These are phyloP conservation scores for Podila epicladia DNA, from an alignment of 192 early-diverging fungal species.

Conservation along the genomic window DNA sequence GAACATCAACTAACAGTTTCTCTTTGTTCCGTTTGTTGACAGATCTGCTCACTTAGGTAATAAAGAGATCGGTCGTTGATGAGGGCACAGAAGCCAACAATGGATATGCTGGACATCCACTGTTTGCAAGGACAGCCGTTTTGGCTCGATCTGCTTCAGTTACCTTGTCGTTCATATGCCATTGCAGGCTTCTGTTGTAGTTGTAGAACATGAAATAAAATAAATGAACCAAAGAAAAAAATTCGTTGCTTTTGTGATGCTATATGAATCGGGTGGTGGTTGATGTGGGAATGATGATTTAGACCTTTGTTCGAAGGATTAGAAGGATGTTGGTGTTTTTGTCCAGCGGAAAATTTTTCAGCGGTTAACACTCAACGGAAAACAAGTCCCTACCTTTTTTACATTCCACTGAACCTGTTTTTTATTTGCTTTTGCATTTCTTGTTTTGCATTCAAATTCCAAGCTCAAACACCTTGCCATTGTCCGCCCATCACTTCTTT, in stretches of 20 bases:
- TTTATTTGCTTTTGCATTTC: slow-evolving; percentile 1
- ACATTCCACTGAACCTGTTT: neutral
- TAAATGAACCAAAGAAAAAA: neutral
- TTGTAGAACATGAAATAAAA: neutral
- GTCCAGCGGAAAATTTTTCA: neutral
- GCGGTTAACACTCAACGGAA: too few species aligned
- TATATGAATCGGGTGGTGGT: neutral
- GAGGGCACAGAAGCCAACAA: too few species aligned
- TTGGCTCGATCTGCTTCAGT: too few species aligned
- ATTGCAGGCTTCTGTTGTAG: too few species aligned
- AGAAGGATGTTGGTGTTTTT: neutral
- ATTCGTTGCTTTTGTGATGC: neutral
- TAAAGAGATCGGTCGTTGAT: neutral
- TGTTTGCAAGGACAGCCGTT: too few species aligned
- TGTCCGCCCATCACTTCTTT: neutral
- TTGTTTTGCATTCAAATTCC: neutral
- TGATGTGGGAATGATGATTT: neutral
- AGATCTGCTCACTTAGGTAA: neutral
- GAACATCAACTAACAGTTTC: slow-evolving; percentile 1
- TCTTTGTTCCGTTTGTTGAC: neutral
- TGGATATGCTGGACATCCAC: too few species aligned
- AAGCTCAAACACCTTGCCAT: neutral
- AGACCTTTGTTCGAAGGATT: neutral
- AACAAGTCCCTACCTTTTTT: neutral
- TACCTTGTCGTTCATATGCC: too few species aligned